Conservation (phyloP, 192 early-diverging fungal genomes). For the Coemansia aciculifera region DNA sequence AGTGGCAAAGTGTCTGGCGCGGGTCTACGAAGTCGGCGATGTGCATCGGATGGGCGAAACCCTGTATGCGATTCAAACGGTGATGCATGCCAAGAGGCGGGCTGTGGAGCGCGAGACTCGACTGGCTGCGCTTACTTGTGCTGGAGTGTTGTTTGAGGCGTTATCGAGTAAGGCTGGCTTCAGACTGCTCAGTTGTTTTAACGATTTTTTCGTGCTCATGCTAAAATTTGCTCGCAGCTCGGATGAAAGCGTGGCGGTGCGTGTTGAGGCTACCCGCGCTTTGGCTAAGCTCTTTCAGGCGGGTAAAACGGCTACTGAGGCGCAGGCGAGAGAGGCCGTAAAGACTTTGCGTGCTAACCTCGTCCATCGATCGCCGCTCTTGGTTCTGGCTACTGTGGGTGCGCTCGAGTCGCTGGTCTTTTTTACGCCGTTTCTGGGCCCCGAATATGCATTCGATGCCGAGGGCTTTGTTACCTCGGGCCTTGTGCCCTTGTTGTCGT, state of each 20-base stretch:
- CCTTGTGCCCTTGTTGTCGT: constrained; percentile 26
- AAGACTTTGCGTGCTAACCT: constrained; percentile 66
- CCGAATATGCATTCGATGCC: constrained; percentile 14
- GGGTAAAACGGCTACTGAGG: constrained; percentile 69
- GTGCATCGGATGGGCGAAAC: constrained; percentile 41
- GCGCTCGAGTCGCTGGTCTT: constrained; percentile 30
- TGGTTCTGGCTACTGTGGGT: constrained; percentile 29
- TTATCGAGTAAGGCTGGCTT: constrained; percentile 54
- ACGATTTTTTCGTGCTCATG: constrained; percentile 34
- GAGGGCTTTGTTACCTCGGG: constrained; percentile 16
- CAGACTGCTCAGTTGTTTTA: constrained; percentile 52
- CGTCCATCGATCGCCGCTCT: constrained; percentile 65
- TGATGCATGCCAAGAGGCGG: constrained; percentile 14
- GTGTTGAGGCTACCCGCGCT: constrained; percentile 69
- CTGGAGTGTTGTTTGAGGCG: constrained; percentile 77
- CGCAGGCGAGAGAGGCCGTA: constrained; percentile 69
- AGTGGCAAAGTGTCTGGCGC: constrained; percentile 29
- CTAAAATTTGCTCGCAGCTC: constrained; percentile 19
- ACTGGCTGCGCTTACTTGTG: constrained; percentile 66
- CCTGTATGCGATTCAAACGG: constrained; percentile 32
- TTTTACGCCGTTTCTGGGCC: constrained; percentile 21
- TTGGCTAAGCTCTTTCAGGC: constrained; percentile 68
- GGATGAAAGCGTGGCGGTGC: constrained; percentile 56
- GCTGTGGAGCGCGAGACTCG: constrained; percentile 12
- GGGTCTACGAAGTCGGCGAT: constrained; percentile 36